Evolutionary conservation across 2,329 filamentous ascomycete species (phyloP).

Genomic region (Fusarium multiceps): DNA sequence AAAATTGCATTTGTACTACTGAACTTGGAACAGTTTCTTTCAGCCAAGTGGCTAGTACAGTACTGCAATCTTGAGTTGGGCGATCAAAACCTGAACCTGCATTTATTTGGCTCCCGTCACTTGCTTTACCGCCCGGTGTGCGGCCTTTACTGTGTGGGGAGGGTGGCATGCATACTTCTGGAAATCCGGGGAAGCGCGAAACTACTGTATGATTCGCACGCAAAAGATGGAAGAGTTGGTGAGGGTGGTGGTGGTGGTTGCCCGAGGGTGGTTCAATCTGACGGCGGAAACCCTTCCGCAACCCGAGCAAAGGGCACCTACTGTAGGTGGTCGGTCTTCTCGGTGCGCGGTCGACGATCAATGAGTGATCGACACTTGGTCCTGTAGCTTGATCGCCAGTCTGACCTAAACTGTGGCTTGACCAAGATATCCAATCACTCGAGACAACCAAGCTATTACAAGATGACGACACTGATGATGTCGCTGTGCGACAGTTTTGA

Average conservation of each 20-base stretch:
- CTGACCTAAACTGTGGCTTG: constrained; percentile 24
- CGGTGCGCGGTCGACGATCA: constrained; percentile 30
- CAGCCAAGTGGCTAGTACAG: constrained; percentile 35
- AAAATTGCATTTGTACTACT: constrained; percentile 23
- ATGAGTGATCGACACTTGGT: constrained; percentile 27
- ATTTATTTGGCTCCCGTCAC: constrained; percentile 34
- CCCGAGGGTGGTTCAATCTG: constrained; percentile 11
- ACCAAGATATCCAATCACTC: constrained; percentile 21
- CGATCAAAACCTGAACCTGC: constrained; percentile 37
- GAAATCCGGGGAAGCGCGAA: constrained; percentile 37
- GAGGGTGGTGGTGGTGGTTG: constrained; percentile 7
- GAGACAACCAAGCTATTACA: constrained; percentile 14
- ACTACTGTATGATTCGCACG: neutral
- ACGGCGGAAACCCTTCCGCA: constrained; percentile 35
- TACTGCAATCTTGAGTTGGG: constrained; percentile 12
- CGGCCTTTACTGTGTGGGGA: constrained; percentile 28
- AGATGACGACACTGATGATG: constrained; percentile 32
- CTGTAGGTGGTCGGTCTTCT: constrained; percentile 11
- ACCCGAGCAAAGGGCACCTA: constrained; percentile 1
- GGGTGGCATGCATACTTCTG: constrained; percentile 41
- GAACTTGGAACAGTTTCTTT: constrained; percentile 17
- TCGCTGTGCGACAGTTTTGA: constrained; percentile 9
- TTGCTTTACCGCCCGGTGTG: constrained; percentile 32
- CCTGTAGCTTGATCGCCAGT: constrained; percentile 23
- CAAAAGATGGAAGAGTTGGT: neutral